phyloP scores from a whole-genome alignment of 352 stramenopile species.

The Stramenopiles sp. region DNA sequence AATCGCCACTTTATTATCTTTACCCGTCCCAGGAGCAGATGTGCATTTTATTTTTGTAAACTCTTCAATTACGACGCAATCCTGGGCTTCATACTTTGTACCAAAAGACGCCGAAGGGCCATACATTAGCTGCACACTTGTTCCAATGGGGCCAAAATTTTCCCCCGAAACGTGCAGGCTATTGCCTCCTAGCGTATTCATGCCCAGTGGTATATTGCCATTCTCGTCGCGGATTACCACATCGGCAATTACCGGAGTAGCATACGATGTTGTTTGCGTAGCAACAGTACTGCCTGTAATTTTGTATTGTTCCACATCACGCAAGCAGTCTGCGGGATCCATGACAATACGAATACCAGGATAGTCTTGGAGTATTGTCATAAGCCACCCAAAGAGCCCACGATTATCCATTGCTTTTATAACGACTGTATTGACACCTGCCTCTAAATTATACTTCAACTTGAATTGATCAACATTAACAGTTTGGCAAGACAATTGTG shows the following conservation, averaged over 20 bases:
- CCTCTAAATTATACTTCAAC: neutral
- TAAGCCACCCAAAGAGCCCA: neutral
- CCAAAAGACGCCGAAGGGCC: neutral
- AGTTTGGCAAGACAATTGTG: neutral
- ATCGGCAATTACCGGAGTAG: neutral
- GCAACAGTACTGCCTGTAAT: neutral
- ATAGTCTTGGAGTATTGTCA: neutral
- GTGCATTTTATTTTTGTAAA: neutral
- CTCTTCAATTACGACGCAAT: neutral
- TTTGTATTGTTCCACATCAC: neutral
- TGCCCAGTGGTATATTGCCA: neutral
- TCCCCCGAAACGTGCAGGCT: neutral
- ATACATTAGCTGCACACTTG: neutral
- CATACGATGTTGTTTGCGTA: neutral
- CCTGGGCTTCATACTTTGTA: neutral
- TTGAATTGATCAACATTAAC: neutral
- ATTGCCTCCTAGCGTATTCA: neutral
- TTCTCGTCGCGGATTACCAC: neutral
- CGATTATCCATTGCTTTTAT: neutral
- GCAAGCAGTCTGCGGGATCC: neutral
- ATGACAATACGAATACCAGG: neutral
- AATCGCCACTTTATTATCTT: neutral
- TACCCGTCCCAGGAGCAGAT: neutral
- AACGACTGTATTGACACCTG: neutral
- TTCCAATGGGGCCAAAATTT: neutral